phyloP scores from a whole-genome alignment of 805 yeast species.

The Candida palmyrensis region DNA sequence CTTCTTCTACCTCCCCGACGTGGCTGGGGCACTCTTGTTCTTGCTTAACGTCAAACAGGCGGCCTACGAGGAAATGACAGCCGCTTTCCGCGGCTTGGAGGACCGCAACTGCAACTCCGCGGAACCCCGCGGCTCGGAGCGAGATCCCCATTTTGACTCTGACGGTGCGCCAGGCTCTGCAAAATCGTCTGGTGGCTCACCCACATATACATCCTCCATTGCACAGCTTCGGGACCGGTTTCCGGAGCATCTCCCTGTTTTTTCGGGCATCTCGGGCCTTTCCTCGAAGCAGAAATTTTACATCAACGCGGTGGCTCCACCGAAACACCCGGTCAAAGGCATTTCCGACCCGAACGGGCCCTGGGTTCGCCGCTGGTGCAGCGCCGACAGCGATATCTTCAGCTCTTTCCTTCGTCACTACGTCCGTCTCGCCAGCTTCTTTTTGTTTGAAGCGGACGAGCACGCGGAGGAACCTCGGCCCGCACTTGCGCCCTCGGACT shows the following conservation, averaged over 20 bases:
- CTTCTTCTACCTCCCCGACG: constrained; percentile 49
- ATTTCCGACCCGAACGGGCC: constrained; percentile 53
- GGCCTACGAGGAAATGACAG: constrained; percentile 26
- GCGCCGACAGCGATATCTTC: constrained; percentile 53
- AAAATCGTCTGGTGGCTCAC: too few species aligned
- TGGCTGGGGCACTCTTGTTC: constrained; percentile 54
- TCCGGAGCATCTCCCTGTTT: constrained; percentile 26
- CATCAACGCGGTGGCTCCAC: constrained; percentile 35
- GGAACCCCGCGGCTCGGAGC: not conserved
- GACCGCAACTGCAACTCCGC: too few species aligned
- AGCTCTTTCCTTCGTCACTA: constrained; percentile 60
- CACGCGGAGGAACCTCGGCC: constrained; percentile 4
- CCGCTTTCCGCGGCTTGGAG: too few species aligned
- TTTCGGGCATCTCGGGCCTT: constrained; percentile 30
- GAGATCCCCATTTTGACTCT: too few species aligned
- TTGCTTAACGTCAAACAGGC: constrained; percentile 50
- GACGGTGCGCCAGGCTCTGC: too few species aligned
- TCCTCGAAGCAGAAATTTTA: constrained; percentile 18
- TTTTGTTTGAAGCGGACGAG: not conserved
- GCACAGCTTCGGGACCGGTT: constrained; percentile 9
- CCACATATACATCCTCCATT: not conserved
- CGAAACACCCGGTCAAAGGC: constrained; percentile 40
- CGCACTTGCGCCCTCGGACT: constrained; percentile 2
- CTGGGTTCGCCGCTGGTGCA: constrained; percentile 62
- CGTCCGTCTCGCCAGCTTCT: constrained; percentile 21